phyloP scores from a whole-genome alignment of 139 green algal species.

The Coelastrella sp. region DNA sequence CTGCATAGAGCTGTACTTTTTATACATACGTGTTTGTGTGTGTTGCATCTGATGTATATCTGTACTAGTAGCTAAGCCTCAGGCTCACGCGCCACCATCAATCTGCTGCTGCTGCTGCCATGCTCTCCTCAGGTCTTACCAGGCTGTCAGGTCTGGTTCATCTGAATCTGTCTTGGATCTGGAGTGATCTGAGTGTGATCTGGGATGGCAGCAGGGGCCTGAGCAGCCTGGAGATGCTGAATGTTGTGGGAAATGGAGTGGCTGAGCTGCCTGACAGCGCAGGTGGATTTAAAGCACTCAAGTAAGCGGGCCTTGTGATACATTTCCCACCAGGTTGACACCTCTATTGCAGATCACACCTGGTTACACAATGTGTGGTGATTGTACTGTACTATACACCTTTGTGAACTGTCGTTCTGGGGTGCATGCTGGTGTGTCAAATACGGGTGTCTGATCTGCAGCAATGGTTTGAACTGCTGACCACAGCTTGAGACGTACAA shows the following conservation, averaged over 20 bases:
- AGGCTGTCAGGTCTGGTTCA: slow-evolving; percentile 18
- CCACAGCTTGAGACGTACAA: not conserved
- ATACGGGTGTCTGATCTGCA: not conserved
- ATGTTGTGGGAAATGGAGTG: slow-evolving; percentile 42
- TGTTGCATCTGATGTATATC: not conserved
- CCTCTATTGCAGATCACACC: too few species aligned
- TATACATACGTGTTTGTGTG: not conserved
- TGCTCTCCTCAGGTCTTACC: not conserved
- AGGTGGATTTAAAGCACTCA: slow-evolving; percentile 21
- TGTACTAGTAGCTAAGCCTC: not conserved
- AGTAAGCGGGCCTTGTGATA: not conserved
- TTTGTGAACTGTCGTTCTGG: too few species aligned
- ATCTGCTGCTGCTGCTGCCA: slow-evolving; percentile 1
- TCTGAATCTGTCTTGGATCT: slow-evolving; percentile 40
- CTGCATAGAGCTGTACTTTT: not conserved
- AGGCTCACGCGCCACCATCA: not conserved
- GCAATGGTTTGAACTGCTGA: not conserved
- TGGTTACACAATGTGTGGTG: too few species aligned
- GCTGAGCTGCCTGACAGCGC: slow-evolving; percentile 24
- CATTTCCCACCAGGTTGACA: too few species aligned
- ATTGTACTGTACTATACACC: too few species aligned
- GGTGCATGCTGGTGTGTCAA: not conserved
- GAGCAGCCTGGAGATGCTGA: slow-evolving; percentile 18
- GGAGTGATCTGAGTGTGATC: slow-evolving; percentile 36
- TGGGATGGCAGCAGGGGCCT: slow-evolving; percentile 35